These are phyloP conservation scores for Hypoxylon rubiginosum DNA, from an alignment of 2,329 filamentous ascomycete genomes.

Conservation along the genomic window DNA sequence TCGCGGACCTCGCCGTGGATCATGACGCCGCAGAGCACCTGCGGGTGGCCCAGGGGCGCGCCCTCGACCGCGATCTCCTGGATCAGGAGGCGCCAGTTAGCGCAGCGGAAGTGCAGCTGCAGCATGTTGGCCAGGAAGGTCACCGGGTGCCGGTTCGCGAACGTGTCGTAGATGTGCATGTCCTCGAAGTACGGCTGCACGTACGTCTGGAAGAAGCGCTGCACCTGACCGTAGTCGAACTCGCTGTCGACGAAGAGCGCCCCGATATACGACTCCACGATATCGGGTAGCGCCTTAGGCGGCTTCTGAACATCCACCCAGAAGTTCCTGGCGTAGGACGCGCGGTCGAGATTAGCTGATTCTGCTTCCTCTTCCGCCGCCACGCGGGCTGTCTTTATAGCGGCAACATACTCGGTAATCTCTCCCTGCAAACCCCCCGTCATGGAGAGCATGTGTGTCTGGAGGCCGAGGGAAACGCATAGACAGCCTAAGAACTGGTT, in stretches of 20 bases:
- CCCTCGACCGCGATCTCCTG: constrained; percentile 62
- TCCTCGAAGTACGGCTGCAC: constrained; percentile 85
- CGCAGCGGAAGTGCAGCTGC: constrained; percentile 74
- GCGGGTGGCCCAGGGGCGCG: constrained; percentile 58
- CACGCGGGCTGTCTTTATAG: constrained; percentile 66
- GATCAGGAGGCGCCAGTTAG: constrained; percentile 66
- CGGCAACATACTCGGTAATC: constrained; percentile 68
- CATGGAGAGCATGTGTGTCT: constrained; percentile 77
- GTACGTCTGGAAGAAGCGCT: constrained; percentile 80
- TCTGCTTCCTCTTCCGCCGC: constrained; percentile 56
- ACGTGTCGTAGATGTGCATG: constrained; percentile 89
- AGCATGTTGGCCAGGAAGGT: constrained; percentile 78
- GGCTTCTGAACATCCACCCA: constrained; percentile 75
- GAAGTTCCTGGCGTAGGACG: constrained; percentile 70
- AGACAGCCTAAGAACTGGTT: constrained; percentile 93
- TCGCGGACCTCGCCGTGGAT: constrained; percentile 80
- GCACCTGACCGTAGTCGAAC: constrained; percentile 81
- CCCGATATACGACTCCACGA: constrained; percentile 89
- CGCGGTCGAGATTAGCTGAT: constrained; percentile 51
- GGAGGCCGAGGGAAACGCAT: constrained; percentile 81
- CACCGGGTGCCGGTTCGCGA: constrained; percentile 87
- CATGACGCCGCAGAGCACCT: constrained; percentile 78
- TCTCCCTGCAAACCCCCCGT: constrained; percentile 59
- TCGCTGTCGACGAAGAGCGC: constrained; percentile 91
- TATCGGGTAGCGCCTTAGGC: constrained; percentile 84